These are phyloP conservation scores for Clonostachys rhizophaga DNA, from an alignment of 2,329 filamentous ascomycete genomes.

Conservation along the genomic window DNA sequence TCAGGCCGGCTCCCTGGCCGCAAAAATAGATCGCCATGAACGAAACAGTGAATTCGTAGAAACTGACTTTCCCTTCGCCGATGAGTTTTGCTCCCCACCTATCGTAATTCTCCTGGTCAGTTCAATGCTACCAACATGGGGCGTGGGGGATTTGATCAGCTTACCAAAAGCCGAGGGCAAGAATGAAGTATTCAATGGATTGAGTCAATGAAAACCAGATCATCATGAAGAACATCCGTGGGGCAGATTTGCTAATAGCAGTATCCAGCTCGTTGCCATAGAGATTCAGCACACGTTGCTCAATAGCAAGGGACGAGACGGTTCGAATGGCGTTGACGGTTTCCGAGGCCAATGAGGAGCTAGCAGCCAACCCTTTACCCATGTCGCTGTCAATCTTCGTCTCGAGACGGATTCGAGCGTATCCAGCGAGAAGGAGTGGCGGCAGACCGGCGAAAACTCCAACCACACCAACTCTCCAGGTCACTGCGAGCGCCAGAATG, in stretches of 20 bases:
- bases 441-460: conserved; percentile 33
- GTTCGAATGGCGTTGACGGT: conserved; percentile 44
- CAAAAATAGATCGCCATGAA: conserved; percentile 30
- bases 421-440: conserved; percentile 31
- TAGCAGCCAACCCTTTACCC: conserved; percentile 30
- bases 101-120: background rate
- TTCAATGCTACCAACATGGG: no score
- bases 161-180: conserved; percentile 28
- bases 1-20: conserved; percentile 11
- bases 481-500: conserved; percentile 30
- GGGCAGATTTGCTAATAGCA: conserved; percentile 2
- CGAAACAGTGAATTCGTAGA: conserved; percentile 31
- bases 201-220: conserved; percentile 13
- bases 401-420: conserved; percentile 35
- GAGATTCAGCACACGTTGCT: conserved; percentile 20
- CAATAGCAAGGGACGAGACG: conserved; percentile 29
- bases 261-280: conserved; percentile 23
- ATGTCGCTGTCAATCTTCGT: conserved; percentile 1
- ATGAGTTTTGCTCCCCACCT: conserved; percentile 7
- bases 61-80: conserved; percentile 22
- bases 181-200: conserved; percentile 18
- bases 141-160: conserved; percentile 20
- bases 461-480: conserved; percentile 40
- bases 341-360: conserved; percentile 30
- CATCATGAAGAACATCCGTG: conserved; percentile 9